phyloP scores from a whole-genome alignment of 2,329 filamentous ascomycete species.

The Macrophomina tecta region DNA sequence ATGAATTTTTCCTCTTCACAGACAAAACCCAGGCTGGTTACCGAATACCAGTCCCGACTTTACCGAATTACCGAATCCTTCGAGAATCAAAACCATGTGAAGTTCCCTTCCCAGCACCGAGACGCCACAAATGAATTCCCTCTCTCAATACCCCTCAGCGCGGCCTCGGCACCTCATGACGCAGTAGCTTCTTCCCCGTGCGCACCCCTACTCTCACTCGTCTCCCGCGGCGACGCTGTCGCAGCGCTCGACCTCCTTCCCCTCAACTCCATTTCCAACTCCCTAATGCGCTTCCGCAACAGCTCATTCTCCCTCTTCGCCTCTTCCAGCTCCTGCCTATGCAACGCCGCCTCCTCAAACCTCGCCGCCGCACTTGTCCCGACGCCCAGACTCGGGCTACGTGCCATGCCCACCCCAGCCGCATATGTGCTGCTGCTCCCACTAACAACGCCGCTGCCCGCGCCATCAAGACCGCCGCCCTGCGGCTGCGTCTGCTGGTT shows the following conservation, averaged over 20 bases:
- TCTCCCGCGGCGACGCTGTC: conserved; percentile 31
- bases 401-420: conserved; percentile 16
- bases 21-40: too few relatives aligned
- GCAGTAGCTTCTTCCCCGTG: background rate
- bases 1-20: too few relatives aligned
- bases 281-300: conserved; percentile 54
- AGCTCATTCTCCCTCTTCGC: conserved; percentile 58
- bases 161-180: background rate
- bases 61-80: conserved; percentile 1
- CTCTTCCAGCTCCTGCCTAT: conserved; percentile 54
- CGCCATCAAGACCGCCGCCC: background rate
- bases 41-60: too few relatives aligned
- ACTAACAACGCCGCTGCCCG: conserved; percentile 8
- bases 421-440: conserved; percentile 24
- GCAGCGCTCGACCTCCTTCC: conserved; percentile 38
- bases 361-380: conserved; percentile 30
- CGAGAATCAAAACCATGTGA: background rate
- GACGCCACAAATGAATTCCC: conserved; percentile 2
- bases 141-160: background rate
- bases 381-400: conserved; percentile 21
- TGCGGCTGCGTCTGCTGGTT: conserved; percentile 4
- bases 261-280: conserved; percentile 49
- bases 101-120: background rate
- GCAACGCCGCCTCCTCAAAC: conserved; percentile 52
- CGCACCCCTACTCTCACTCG: background rate